Evolutionary conservation across 768 basidiomycete species (phyloP).

Genomic region (Hydnomerulius pinastri): DNA sequence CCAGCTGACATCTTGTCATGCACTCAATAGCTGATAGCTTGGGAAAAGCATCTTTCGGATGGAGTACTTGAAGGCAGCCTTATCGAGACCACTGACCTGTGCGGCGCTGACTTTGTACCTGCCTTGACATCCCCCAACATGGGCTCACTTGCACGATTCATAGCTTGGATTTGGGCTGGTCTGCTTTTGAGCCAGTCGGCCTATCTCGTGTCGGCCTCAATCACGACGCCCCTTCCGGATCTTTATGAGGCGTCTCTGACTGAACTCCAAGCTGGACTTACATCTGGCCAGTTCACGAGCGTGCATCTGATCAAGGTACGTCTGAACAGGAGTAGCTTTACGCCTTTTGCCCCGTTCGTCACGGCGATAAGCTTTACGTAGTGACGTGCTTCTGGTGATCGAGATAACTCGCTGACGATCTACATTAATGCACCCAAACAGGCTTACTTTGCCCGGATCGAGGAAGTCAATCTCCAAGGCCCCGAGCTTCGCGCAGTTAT

Average conservation of each 20-base stretch:
- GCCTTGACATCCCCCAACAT: neutral
- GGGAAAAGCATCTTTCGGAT: slow-evolving; percentile 1
- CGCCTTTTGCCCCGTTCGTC: neutral
- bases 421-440: slow-evolving; percentile 10
- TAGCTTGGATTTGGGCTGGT: slow-evolving; percentile 9
- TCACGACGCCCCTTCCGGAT: slow-evolving; percentile 34
- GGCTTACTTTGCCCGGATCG: slow-evolving; percentile 45
- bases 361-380: neutral
- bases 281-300: slow-evolving; percentile 37
- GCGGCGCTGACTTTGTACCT: neutral
- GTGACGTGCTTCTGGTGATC: neutral
- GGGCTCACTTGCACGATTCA: slow-evolving; percentile 4
- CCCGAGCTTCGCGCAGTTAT: slow-evolving; percentile 41
- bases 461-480: slow-evolving; percentile 44
- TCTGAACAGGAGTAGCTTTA: neutral
- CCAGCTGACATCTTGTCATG: slow-evolving; percentile 12
- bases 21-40: slow-evolving; percentile 4
- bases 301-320: slow-evolving; percentile 43
- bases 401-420: neutral
- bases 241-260: slow-evolving; percentile 42
- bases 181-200: slow-evolving; percentile 5
- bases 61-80: slow-evolving; percentile 7
- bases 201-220: slow-evolving; percentile 12
- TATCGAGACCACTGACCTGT: neutral
- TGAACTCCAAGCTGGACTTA: slow-evolving; percentile 41